phyloP scores from a whole-genome alignment of 2,329 filamentous ascomycete species.

The Byssoonygena ceratinophila region DNA sequence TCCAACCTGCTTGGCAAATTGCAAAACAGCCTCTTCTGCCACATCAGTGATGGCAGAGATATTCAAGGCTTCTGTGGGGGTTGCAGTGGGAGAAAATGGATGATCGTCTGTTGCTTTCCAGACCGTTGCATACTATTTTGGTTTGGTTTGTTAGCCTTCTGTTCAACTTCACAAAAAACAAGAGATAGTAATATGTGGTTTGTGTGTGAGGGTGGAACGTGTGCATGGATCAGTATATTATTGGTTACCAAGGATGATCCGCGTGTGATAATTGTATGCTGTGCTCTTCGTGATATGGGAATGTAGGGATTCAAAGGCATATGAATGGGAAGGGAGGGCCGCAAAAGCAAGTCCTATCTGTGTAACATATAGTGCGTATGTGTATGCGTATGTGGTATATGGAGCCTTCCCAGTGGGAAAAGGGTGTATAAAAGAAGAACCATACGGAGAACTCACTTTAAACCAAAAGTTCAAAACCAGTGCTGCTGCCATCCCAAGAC shows the following conservation, averaged over 20 bases:
- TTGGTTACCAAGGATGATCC: not conserved
- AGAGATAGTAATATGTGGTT: not conserved
- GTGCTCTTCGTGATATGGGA: not conserved
- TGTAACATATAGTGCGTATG: conserved; percentile 1
- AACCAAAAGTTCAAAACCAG: conserved; percentile 81
- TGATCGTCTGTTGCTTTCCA: conserved; percentile 2
- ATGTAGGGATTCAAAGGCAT: not conserved
- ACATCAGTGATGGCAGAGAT: not conserved
- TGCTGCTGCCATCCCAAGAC: conserved; percentile 64
- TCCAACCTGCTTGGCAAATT: conserved; percentile 8
- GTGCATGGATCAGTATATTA: not conserved
- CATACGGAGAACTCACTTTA: conserved; percentile 41
- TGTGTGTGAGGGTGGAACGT: not conserved
- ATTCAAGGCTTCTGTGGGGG: not conserved
- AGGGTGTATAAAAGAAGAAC: not conserved
- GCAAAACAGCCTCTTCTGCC: not conserved
- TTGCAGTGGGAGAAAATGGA: not conserved
- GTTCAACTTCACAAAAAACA: not conserved
- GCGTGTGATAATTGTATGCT: not conserved
- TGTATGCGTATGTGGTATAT: not conserved
- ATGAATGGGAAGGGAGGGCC: not conserved
- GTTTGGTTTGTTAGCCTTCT: not conserved
- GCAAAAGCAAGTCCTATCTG: not conserved
- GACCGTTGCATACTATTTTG: conserved; percentile 8
- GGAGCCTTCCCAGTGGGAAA: not conserved